Conservation (phyloP, 306 rosid genomes). For the Canavalia ensiformis region DNA sequence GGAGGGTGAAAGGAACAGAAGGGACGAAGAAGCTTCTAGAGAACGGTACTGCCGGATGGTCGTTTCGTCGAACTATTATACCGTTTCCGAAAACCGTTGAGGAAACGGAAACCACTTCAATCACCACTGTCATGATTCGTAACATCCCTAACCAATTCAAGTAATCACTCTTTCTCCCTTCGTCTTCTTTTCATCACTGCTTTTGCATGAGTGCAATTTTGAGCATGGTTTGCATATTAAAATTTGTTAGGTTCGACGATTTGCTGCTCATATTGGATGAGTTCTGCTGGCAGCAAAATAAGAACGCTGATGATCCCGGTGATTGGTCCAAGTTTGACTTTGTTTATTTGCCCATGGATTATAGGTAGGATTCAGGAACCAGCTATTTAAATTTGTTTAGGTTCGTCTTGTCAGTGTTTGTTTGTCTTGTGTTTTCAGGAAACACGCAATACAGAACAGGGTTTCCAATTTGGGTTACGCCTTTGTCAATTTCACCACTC, state of each 20-base stretch:
- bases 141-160: conserved; percentile 43
- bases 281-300: conserved; percentile 49
- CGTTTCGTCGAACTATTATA: background rate
- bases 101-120: background rate
- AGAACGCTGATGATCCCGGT: background rate
- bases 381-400: background rate
- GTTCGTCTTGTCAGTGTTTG: background rate
- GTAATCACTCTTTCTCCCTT: background rate
- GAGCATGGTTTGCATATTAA: background rate
- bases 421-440: conserved; percentile 34
- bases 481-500: conserved; percentile 65
- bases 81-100: conserved; percentile 28
- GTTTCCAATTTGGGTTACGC: conserved; percentile 71
- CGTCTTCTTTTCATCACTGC: background rate
- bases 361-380: conserved; percentile 26
- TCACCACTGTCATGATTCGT: conserved; percentile 47
- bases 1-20: background rate
- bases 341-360: conserved; percentile 73
- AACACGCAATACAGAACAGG: conserved; percentile 39
- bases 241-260: background rate
- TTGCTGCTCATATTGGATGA: conserved; percentile 44
- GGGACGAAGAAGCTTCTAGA: background rate
- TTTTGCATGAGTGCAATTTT: background rate
- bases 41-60: background rate
- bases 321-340: conserved; percentile 54